These are phyloP conservation scores for Sclerotinia spermophila DNA, from an alignment of 2,329 filamentous ascomycete species.

Conservation along the genomic window DNA sequence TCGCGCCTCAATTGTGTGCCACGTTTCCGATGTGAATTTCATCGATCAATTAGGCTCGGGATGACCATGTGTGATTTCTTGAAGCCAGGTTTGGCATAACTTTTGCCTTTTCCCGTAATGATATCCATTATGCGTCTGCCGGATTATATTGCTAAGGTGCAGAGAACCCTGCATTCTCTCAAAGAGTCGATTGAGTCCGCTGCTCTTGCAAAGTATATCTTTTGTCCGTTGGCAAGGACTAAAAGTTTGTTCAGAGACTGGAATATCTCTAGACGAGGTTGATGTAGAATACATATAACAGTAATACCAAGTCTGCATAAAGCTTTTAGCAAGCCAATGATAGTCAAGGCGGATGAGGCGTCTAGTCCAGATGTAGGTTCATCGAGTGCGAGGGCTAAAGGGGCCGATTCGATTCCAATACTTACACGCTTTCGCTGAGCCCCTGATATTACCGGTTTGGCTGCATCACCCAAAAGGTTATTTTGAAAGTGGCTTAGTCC, in stretches of 20 bases:
- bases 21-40: background rate
- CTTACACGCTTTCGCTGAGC: background rate
- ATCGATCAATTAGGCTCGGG: background rate
- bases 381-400: background rate
- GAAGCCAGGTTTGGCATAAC: background rate
- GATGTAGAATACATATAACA: background rate
- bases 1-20: background rate
- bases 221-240: background rate
- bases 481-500: background rate
- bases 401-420: background rate
- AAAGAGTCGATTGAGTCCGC: background rate
- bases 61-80: background rate
- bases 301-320: background rate
- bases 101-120: background rate
- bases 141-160: background rate
- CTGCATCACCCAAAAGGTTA: background rate
- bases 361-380: constrained; percentile 1
- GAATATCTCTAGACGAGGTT: background rate
- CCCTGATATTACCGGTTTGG: background rate
- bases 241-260: background rate
- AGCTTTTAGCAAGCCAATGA: background rate
- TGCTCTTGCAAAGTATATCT: background rate
- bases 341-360: background rate
- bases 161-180: background rate
- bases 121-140: background rate